Evolutionary conservation across 2,329 filamentous ascomycete genomes (phyloP).

Genomic region (Lithohypha guttulata): DNA sequence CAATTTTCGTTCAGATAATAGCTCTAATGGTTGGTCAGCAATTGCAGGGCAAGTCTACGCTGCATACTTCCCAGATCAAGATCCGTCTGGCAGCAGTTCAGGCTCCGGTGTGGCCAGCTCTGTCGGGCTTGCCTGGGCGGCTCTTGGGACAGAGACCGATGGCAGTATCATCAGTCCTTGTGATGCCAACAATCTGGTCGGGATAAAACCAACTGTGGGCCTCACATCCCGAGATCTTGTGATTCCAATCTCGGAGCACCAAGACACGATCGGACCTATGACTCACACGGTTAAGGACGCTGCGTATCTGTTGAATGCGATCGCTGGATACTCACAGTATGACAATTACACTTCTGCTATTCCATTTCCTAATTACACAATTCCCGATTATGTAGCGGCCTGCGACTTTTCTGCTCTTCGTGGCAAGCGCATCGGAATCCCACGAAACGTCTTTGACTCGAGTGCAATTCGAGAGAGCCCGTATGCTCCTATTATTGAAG

Average conservation of each 20-base stretch:
- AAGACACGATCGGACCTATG: constrained; percentile 39
- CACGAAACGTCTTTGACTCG: constrained; percentile 45
- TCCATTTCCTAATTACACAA: constrained; percentile 35
- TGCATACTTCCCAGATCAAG: constrained; percentile 51
- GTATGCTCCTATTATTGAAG: constrained; percentile 36
- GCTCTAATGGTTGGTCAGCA: constrained; percentile 52
- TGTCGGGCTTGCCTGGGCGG: constrained; percentile 48
- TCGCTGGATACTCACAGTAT: constrained; percentile 42
- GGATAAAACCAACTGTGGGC: constrained; percentile 58
- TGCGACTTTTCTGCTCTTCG: constrained; percentile 43
- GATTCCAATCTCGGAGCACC: constrained; percentile 46
- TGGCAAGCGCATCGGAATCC: constrained; percentile 54
- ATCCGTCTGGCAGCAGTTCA: constrained; percentile 51
- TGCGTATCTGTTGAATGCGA: constrained; percentile 47
- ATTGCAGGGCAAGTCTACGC: constrained; percentile 52
- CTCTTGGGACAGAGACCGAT: constrained; percentile 53
- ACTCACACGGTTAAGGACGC: constrained; percentile 49
- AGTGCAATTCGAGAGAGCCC: constrained; percentile 21
- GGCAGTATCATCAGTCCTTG: constrained; percentile 53
- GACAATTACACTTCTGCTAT: constrained; percentile 52
- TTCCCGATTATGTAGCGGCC: constrained; percentile 52
- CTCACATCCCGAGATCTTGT: constrained; percentile 52
- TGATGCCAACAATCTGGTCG: constrained; percentile 50
- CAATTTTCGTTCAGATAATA: constrained; percentile 48
- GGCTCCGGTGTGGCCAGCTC: constrained; percentile 52